These are phyloP conservation scores for Heliamphora exappendiculata DNA, from an alignment of 148 eudicot species.

Conservation along the genomic window DNA sequence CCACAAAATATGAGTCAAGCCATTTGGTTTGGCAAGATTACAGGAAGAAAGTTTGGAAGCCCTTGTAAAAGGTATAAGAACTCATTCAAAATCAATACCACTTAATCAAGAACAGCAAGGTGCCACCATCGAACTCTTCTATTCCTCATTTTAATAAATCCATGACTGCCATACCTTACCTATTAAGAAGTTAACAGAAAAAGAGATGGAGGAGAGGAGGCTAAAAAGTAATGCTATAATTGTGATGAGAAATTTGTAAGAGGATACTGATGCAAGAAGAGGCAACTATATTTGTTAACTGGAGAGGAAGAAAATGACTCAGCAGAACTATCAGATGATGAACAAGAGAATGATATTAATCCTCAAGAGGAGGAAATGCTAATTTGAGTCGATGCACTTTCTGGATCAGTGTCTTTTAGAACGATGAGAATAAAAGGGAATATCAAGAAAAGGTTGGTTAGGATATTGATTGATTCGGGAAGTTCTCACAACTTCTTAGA, in stretches of 20 bases:
- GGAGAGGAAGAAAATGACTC: neutral
- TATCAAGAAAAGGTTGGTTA: neutral
- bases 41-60: neutral
- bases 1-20: neutral
- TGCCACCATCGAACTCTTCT: no score
- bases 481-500: no score
- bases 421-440: neutral
- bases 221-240: neutral
- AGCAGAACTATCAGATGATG: no score
- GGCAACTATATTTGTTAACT: neutral
- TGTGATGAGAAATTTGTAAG: neutral
- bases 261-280: neutral
- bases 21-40: neutral
- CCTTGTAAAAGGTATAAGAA: neutral
- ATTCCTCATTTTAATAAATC: no score
- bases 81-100: no score
- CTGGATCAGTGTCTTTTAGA: neutral
- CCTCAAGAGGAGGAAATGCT: neutral
- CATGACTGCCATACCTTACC: no score
- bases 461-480: neutral
- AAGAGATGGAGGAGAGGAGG: neutral
- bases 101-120: neutral
- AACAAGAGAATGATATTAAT: no score
- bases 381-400: neutral
- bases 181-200: neutral